These are phyloP conservation scores for Posidonia oceanica DNA, from an alignment of 116 monocot genomes.

Conservation along the genomic window DNA sequence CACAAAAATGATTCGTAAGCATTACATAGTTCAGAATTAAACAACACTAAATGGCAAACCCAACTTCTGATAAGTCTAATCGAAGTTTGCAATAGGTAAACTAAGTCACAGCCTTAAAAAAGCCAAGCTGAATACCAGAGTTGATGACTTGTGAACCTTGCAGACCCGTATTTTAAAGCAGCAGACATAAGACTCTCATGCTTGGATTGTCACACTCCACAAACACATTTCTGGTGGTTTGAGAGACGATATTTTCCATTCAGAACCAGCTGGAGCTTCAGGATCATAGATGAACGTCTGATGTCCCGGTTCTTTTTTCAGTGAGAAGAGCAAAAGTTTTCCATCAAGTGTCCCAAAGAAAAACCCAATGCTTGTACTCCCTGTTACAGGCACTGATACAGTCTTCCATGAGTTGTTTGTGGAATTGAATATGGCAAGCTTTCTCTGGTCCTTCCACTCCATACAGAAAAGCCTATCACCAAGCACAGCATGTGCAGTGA, in stretches of 20 bases:
- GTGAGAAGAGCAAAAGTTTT: constrained; percentile 50
- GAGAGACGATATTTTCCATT: constrained; percentile 46
- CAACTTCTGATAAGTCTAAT: too few relatives aligned
- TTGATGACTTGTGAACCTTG: too few relatives aligned
- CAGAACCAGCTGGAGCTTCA: constrained; percentile 29
- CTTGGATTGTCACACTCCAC: constrained; percentile 51
- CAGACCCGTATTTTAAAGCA: too few relatives aligned
- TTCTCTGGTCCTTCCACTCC: constrained; percentile 69
- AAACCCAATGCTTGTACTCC: constrained; percentile 43
- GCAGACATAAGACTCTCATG: neutral
- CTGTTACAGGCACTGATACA: constrained; percentile 42
- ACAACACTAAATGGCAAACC: too few relatives aligned
- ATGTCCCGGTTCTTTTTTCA: constrained; percentile 32
- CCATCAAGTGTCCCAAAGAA: constrained; percentile 40
- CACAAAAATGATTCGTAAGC: too few relatives aligned
- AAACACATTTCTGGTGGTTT: constrained; percentile 53
- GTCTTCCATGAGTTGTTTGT: constrained; percentile 36
- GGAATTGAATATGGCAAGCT: constrained; percentile 39
- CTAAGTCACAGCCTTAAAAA: neutral
- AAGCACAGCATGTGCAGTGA: constrained; percentile 52
- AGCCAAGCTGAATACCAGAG: too few relatives aligned
- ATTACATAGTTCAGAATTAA: too few relatives aligned
- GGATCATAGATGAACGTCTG: constrained; percentile 68
- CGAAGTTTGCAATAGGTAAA: neutral
- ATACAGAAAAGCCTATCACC: constrained; percentile 48